Evolutionary conservation across 805 yeast species (phyloP).

Genomic region (Starmera dryadoides): DNA sequence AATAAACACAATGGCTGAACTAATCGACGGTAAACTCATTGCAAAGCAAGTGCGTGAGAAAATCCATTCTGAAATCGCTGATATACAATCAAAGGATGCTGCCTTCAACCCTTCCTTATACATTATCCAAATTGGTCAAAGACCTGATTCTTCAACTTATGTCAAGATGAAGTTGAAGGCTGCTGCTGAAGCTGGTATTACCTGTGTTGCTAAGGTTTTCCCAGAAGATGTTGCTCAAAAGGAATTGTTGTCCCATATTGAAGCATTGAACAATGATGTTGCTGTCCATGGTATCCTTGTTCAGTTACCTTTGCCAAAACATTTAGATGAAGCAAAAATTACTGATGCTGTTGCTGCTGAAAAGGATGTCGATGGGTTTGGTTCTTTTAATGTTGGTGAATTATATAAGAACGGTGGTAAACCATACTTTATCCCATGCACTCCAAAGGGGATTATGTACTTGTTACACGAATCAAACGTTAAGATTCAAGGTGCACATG

Average conservation of each 20-base stretch:
- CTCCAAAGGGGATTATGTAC: constrained; percentile 89
- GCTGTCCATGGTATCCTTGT: constrained; percentile 80
- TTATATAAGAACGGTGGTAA: constrained; percentile 78
- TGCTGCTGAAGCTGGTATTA: constrained; percentile 74
- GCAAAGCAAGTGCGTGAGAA: constrained; percentile 45
- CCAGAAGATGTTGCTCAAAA: constrained; percentile 55
- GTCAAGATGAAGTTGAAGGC: constrained; percentile 90
- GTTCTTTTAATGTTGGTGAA: constrained; percentile 83
- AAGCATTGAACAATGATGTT: constrained; percentile 63
- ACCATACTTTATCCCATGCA: constrained; percentile 85
- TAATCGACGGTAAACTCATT: constrained; percentile 57
- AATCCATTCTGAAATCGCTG: constrained; percentile 42
- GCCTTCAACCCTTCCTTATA: constrained; percentile 70
- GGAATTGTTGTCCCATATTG: constrained; percentile 51
- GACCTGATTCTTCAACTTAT: constrained; percentile 89
- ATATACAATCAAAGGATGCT: constrained; percentile 33
- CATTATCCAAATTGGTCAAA: constrained; percentile 82
- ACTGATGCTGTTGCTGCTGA: constrained; percentile 76
- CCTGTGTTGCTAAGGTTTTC: constrained; percentile 57
- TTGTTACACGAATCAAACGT: constrained; percentile 66
- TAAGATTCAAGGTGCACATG: constrained; percentile 66
- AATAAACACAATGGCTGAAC: constrained; percentile 21
- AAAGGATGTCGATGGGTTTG: constrained; percentile 96
- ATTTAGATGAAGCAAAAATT: constrained; percentile 68
- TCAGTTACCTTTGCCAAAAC: constrained; percentile 84